Evolutionary conservation across 2,329 filamentous ascomycete species (phyloP), one percentile per base, ranked within the genome.

Genomic region (Fusarium sp.): DNA sequence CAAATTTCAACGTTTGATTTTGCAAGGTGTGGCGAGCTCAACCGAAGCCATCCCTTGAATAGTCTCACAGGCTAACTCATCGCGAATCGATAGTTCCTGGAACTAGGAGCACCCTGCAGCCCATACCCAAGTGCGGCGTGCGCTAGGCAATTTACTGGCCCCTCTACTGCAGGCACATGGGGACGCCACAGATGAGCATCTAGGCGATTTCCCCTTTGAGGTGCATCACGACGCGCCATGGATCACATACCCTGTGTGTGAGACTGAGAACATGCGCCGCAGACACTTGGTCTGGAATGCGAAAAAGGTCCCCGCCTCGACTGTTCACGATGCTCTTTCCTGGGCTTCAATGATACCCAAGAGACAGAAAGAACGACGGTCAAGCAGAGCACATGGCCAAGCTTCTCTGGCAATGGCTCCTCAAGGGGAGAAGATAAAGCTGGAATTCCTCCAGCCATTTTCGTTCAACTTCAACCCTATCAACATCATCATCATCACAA

Each of bases 31-130:
- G 73, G 66, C 69, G 51, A 74, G 42, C 48, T 57, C 52, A 67
- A 48, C 42, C 48, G 51, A 65, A 36, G 44, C 34, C 50, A 51
- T 51, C 47, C 54, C 51, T 66, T 42, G 56, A 56, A 41, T 55
- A 48, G 44, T 41, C 44, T 51, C 32, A 48, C 24, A 36, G 30
- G n/a, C 73, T 68, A 59, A 59, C 32, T 34, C 52, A 26, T 58
- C 60, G 32, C 48, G 66, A 66, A 71, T 71, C 75, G 69, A 77
- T 77, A 77, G 75, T 77, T 32, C 68, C 70, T 72, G 61, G 45
- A 70, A 64, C 76, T 78, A 78, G 38, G 34, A 28, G 42, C 38
- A 56, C 44, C 42, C 10, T 58, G 30, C 30, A 26, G 55, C 24
- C 30, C 54, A 50, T 66, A 26, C 41, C 55, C 61, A 42, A 50